Base-by-base conservation (phyloP, 495 filamentous ascomycete genomes). In the Xanthoparmelia taractica region DNA sequence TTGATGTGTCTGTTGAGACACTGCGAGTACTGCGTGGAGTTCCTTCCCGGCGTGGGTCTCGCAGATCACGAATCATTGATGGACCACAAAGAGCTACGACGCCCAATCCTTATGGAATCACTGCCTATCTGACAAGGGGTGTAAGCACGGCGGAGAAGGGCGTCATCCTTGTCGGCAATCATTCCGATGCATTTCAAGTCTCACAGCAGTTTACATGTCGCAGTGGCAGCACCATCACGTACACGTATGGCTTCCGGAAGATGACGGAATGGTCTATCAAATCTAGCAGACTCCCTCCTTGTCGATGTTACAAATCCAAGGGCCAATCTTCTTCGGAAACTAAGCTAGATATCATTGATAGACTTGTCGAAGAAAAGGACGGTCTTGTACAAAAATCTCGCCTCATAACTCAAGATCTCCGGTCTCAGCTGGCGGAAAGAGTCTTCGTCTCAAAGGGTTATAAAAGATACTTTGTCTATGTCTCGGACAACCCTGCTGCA, bases 11-110 rank as follows among this genome's bases (percentile, higher is more conserved):
- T 20, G 6, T 59, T 4, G 8, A 47, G 20, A 62, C 20, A 27
- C 37, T 66, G 12, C 41, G 64, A 48, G 45, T 66, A 29, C 31
- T 66, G n/a, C n/a, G 17, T 15, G 64, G 59, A 20, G 59, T 61
- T 8, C 64, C 64, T 34, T 43, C 52, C 10, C 60, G 61, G n/a
- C 55, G 57, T 31, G 65, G 61, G 4, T 8, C 60, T 37, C 65
- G 65, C 8, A 37, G 38, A 56, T 33, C 43, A 50, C 59, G 65
- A 8, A 48, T 67, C 3, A 48, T 67, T 7, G 65, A 67, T 64
- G 65, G 65, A 18, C 65, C 65, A n/a, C 23, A 31, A 8, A 38
- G 7, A 27, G 13, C 15, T 50, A 1, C 23, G 1, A 15, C 8
- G 1, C 11, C 23, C 8, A 0, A 6, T 0, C 3, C 4, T 25